phyloP scores from a whole-genome alignment of 371 early-diverging fungal species.

The Mucor lusitanicus region DNA sequence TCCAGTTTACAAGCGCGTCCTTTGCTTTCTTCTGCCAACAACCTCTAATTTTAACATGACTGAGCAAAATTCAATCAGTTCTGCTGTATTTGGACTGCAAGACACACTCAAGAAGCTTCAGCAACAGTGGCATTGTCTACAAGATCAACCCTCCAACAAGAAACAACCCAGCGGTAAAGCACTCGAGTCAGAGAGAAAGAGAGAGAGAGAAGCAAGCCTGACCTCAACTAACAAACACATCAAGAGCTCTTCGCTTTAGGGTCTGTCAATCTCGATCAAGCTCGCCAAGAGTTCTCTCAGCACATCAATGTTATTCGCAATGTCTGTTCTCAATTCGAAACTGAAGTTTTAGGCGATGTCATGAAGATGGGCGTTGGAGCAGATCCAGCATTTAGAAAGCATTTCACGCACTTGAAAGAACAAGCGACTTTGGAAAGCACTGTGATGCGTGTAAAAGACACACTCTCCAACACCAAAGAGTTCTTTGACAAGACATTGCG shows the following conservation, averaged over 20 bases:
- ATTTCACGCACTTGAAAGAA: conserved; percentile 61
- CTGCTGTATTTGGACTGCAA: conserved; percentile 42
- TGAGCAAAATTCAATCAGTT: conserved; percentile 35
- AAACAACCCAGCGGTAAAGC: conserved; percentile 29
- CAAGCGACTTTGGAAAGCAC: conserved; percentile 57
- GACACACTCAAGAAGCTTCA: conserved; percentile 28
- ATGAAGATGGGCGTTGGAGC: conserved; percentile 58
- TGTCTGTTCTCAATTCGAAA: conserved; percentile 60
- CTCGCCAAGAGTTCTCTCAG: conserved; percentile 51
- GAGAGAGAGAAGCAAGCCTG: background rate
- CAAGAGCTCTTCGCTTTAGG: conserved; percentile 61
- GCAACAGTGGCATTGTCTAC: conserved; percentile 25
- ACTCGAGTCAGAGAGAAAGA: too few relatives aligned
- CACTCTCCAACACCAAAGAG: conserved; percentile 43
- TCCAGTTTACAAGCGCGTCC: background rate
- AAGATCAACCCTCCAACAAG: background rate
- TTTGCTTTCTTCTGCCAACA: background rate
- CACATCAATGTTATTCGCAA: conserved; percentile 56
- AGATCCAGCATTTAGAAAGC: conserved; percentile 57
- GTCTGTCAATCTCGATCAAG: conserved; percentile 51
- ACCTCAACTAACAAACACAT: background rate
- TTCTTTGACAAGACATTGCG: conserved; percentile 44
- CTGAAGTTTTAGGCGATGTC: conserved; percentile 61
- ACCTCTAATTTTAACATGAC: background rate
- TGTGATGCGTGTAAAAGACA: conserved; percentile 48